phyloP scores from a whole-genome alignment of 2,329 filamentous ascomycete genomes.

The Aspergillus pseudoterreus region DNA sequence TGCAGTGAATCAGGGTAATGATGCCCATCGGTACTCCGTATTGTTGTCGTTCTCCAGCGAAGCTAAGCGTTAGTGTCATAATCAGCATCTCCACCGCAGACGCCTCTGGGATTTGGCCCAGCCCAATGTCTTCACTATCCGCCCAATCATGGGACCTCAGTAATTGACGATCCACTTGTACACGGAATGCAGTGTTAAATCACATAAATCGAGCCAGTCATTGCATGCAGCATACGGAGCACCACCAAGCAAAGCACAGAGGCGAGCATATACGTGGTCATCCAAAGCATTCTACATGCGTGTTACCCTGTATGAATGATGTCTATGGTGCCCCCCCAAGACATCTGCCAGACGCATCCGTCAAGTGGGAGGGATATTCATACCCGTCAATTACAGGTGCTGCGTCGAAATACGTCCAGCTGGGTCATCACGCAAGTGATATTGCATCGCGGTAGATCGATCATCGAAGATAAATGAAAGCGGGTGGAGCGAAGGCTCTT shows the following conservation, averaged over 20 bases:
- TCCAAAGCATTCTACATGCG: too few relatives aligned
- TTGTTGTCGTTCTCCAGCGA: neutral
- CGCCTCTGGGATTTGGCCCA: neutral
- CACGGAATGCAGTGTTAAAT: too few relatives aligned
- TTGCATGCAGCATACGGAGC: too few relatives aligned
- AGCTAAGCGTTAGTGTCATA: constrained; percentile 1
- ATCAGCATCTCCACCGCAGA: neutral
- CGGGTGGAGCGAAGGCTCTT: neutral
- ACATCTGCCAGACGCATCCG: too few relatives aligned
- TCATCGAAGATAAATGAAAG: neutral
- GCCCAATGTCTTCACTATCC: neutral
- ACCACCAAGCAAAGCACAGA: too few relatives aligned
- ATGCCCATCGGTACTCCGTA: neutral
- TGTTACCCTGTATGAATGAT: too few relatives aligned
- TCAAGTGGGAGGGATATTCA: neutral
- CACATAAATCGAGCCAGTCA: too few relatives aligned
- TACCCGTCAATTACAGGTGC: neutral
- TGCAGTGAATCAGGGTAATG: too few relatives aligned
- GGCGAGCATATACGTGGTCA: too few relatives aligned
- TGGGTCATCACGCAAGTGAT: neutral
- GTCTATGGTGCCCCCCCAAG: too few relatives aligned
- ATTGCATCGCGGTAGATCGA: neutral
- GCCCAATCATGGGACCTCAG: too few relatives aligned
- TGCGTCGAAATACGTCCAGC: neutral
- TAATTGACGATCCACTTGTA: too few relatives aligned